Evolutionary conservation across 225 moss, liverwort and hornwort genomes (phyloP).

Genomic region (Neckera pumila): DNA sequence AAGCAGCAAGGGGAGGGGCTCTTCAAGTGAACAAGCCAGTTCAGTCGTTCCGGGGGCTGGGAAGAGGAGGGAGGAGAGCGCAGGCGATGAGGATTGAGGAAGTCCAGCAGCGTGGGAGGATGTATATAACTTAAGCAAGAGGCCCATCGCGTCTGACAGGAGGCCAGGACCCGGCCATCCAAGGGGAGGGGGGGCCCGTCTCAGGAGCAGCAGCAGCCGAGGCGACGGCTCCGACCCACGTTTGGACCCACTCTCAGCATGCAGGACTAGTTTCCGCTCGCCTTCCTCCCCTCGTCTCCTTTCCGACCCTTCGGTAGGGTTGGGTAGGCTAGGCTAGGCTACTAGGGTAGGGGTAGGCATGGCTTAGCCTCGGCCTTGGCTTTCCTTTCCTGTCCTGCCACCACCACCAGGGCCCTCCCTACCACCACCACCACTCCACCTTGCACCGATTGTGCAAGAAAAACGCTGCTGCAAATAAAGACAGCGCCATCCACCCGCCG

Average conservation of each 20-base stretch:
- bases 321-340: not conserved
- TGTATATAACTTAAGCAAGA: conserved; percentile 17
- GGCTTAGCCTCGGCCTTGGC: not conserved
- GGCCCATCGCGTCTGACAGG: not conserved
- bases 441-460: not conserved
- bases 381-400: not conserved
- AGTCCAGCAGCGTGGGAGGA: not conserved
- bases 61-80: not conserved
- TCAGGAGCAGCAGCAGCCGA: not conserved
- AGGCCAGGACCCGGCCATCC: not conserved
- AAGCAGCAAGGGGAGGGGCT: not conserved
- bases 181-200: not conserved
- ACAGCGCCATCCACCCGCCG: not conserved
- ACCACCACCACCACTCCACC: not conserved
- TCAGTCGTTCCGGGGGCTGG: not conserved
- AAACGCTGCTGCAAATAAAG: not conserved
- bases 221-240: not conserved
- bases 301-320: not conserved
- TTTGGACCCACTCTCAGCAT: not conserved
- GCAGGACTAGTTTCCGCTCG: not conserved
- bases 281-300: not conserved
- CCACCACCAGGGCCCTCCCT: not conserved
- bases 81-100: conserved; percentile 9
- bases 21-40: not conserved
- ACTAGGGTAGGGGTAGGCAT: not conserved